Conservation (phyloP, 768 basidiomycete genomes). For the Chiua virens region DNA sequence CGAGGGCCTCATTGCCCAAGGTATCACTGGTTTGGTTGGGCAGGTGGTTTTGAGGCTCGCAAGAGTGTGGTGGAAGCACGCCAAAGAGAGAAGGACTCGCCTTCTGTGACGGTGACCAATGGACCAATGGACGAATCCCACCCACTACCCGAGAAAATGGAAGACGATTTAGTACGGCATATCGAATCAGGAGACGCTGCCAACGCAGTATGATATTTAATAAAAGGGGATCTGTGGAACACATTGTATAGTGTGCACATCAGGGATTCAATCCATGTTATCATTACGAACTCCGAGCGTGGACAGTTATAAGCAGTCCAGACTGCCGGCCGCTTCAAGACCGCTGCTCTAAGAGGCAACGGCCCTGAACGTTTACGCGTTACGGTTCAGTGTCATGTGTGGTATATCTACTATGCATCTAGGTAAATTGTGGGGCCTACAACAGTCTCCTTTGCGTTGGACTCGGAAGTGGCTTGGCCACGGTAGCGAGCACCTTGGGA, state of each 20-base stretch:
- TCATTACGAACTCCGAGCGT: neutral
- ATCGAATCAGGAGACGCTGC: neutral
- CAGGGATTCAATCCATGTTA: neutral
- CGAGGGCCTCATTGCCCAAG: constrained; percentile 64
- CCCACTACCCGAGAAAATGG: constrained; percentile 7
- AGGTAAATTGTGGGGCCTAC: no score
- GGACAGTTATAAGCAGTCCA: no score
- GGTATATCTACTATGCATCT: no score
- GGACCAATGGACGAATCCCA: neutral
- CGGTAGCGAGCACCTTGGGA: no score
- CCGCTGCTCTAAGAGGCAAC: no score
- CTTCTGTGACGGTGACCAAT: neutral
- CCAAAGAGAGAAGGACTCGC: neutral
- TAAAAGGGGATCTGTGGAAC: neutral
- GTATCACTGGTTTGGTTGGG: constrained; percentile 61
- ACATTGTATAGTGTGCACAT: neutral
- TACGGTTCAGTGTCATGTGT: neutral
- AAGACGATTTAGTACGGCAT: neutral
- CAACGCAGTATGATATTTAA: neutral
- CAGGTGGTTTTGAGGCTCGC: constrained; percentile 51
- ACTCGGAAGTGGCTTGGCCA: no score
- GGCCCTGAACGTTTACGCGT: no score
- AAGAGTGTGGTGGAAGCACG: constrained; percentile 35
- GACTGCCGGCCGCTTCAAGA: no score
- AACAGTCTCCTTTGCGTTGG: no score